Evolutionary conservation across 371 early-diverging fungal species (phyloP).

Genomic region (Rhizopus arrhizus): DNA sequence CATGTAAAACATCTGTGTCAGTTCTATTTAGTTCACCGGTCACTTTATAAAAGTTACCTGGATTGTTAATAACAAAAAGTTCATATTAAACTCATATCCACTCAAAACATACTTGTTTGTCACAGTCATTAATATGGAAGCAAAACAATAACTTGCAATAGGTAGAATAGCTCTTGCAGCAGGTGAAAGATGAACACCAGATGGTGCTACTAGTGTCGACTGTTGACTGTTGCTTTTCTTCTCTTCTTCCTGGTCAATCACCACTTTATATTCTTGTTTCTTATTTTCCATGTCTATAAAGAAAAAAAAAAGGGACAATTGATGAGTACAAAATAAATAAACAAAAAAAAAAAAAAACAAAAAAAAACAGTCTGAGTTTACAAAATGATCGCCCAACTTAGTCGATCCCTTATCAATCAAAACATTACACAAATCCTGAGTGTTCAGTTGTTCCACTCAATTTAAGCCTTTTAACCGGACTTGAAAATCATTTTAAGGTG

Average conservation of each 20-base stretch:
- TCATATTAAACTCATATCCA: constrained; percentile 82
- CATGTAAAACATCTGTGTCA: no score
- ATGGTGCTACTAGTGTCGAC: constrained; percentile 38
- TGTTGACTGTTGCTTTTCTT: constrained; percentile 8
- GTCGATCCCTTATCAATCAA: no score
- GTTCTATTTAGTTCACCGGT: no score
- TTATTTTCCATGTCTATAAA: constrained; percentile 14
- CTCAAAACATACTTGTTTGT: constrained; percentile 93
- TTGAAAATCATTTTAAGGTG: no score
- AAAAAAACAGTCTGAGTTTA: constrained; percentile 3
- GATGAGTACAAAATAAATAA: background rate
- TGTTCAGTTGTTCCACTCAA: no score
- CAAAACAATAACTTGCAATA: constrained; percentile 84
- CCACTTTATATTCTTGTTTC: constrained; percentile 28
- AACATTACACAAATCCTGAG: no score
- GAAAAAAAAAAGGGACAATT: background rate
- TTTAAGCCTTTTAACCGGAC: no score
- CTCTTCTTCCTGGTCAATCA: constrained; percentile 29
- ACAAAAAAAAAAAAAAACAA: background rate
- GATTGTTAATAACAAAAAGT: constrained; percentile 86
- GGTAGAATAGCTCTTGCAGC: constrained; percentile 57
- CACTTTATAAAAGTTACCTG: constrained; percentile 59
- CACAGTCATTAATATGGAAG: constrained; percentile 92
- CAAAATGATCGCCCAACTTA: constrained; percentile 1
- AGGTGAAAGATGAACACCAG: constrained; percentile 45